phyloP scores from a whole-genome alignment of 805 yeast species.

The Hanseniaspora hatyaiensis region DNA sequence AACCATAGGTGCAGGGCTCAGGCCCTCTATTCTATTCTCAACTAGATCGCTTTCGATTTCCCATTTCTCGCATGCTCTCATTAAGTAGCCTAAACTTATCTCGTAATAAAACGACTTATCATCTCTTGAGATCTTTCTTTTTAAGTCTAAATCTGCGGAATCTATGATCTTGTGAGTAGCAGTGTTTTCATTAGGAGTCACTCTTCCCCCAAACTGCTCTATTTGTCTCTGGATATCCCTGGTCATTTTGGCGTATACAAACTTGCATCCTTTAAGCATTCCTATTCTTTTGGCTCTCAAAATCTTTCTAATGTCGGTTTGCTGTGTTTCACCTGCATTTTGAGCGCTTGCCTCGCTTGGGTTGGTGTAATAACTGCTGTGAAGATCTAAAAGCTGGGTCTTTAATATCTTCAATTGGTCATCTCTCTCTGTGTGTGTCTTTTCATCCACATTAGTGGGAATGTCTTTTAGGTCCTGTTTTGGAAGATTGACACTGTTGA shows the following conservation, averaged over 20 bases:
- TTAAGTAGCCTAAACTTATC: neutral
- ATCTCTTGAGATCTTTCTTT: neutral
- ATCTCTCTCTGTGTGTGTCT: constrained; percentile 26
- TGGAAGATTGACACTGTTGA: constrained; percentile 84
- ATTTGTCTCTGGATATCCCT: constrained; percentile 13
- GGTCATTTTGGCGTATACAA: constrained; percentile 9
- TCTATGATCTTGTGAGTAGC: constrained; percentile 8
- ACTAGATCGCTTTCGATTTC: constrained; percentile 2
- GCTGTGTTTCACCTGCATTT: neutral
- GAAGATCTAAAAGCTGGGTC: constrained; percentile 17
- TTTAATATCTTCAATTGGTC: constrained; percentile 26
- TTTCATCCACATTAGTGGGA: constrained; percentile 29
- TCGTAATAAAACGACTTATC: neutral
- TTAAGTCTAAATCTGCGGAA: neutral
- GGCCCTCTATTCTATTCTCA: constrained; percentile 3
- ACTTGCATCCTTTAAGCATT: constrained; percentile 4
- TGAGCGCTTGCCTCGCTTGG: too few species aligned
- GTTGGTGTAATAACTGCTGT: neutral
- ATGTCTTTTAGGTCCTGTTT: constrained; percentile 21
- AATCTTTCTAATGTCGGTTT: neutral
- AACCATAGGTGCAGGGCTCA: neutral
- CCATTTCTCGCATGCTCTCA: constrained; percentile 11
- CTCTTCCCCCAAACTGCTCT: constrained; percentile 13
- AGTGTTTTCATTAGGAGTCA: constrained; percentile 6
- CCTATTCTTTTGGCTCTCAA: neutral